phyloP scores from a whole-genome alignment of 2,329 filamentous ascomycete genomes.

The Blastomyces emzantsi region DNA sequence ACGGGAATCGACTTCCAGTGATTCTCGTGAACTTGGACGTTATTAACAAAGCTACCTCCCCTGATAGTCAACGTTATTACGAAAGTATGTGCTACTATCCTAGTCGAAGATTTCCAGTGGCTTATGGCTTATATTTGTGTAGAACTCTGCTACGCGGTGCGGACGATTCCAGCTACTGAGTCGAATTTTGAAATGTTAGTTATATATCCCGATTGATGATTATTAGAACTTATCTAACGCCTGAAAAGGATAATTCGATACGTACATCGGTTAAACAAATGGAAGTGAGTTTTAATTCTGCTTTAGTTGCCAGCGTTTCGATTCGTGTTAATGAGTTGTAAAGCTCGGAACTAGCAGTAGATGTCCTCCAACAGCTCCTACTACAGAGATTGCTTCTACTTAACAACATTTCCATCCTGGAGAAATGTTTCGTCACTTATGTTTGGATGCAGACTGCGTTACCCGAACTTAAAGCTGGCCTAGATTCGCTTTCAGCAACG shows the following conservation, averaged over 20 bases:
- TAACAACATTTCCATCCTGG: conserved; percentile 52
- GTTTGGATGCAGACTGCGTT: conserved; percentile 55
- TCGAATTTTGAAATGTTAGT: conserved; percentile 51
- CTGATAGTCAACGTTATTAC: conserved; percentile 35
- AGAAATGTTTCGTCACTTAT: conserved; percentile 58
- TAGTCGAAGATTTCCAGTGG: not conserved
- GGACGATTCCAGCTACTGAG: conserved; percentile 51
- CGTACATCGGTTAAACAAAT: conserved; percentile 54
- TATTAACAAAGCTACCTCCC: conserved; percentile 34
- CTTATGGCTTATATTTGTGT: conserved; percentile 11
- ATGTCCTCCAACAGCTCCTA: conserved; percentile 57
- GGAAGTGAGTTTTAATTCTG: conserved; percentile 42
- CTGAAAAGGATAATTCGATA: conserved; percentile 50
- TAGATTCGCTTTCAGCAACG: conserved; percentile 24
- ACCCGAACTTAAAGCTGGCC: conserved; percentile 26
- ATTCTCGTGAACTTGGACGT: conserved; percentile 60
- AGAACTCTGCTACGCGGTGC: conserved; percentile 55
- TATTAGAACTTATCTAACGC: not conserved
- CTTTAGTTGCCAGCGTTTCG: conserved; percentile 16
- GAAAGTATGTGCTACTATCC: conserved; percentile 25
- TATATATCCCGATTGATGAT: not conserved
- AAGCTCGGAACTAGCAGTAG: conserved; percentile 32
- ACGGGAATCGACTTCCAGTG: conserved; percentile 57
- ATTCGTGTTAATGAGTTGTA: not conserved
- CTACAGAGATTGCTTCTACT: conserved; percentile 45